These are phyloP conservation scores for Crassisporium funariophilum DNA, from an alignment of 768 basidiomycete species.

Conservation along the genomic window DNA sequence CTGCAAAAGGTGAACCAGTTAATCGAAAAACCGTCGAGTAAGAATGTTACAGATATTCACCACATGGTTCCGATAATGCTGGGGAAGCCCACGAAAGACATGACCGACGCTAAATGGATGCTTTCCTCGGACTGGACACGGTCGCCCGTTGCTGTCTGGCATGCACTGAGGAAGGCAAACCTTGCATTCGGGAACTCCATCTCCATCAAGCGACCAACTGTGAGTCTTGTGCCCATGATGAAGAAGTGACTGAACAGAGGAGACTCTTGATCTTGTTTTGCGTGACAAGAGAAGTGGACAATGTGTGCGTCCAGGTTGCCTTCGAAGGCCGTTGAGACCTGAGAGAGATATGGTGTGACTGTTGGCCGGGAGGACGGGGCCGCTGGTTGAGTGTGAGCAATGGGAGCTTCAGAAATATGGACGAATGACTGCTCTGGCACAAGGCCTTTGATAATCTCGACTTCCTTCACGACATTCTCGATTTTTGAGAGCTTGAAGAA, in stretches of 20 bases:
- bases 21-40: no score
- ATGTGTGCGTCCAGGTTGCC: constrained; percentile 17
- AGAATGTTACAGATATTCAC: no score
- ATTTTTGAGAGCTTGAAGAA: constrained; percentile 4
- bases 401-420: constrained; percentile 11
- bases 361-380: no score
- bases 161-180: constrained; percentile 43
- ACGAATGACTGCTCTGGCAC: background rate
- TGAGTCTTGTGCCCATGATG: constrained; percentile 19
- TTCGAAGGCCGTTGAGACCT: constrained; percentile 8
- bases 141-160: constrained; percentile 36
- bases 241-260: constrained; percentile 27
- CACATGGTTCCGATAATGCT: constrained; percentile 41
- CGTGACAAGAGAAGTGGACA: constrained; percentile 39
- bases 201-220: constrained; percentile 13
- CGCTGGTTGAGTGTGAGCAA: no score
- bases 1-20: no score
- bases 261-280: constrained; percentile 24
- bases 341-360: no score
- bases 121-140: constrained; percentile 32
- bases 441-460: constrained; percentile 3
- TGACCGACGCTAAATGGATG: constrained; percentile 39
- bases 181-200: constrained; percentile 12
- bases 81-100: constrained; percentile 29
- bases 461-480: constrained; percentile 11